Percentiles rank a stretch among this genome's conserved stretches.
phyloP scores from a whole-genome alignment of 306 rosid species.

The Rosa lucieae region DNA sequence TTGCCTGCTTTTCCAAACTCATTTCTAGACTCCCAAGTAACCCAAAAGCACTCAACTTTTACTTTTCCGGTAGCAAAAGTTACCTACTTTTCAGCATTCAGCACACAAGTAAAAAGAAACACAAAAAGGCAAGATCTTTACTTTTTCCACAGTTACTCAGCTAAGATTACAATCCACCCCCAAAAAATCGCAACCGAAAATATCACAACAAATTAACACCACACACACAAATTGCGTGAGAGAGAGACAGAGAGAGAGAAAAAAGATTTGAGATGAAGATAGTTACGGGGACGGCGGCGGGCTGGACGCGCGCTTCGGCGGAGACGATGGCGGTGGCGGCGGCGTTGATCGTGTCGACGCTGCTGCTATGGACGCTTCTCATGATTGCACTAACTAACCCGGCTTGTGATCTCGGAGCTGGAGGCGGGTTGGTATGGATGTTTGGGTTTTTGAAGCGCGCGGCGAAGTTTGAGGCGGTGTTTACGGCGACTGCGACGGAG shows the following conservation, averaged over 20 bases:
- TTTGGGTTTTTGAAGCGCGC: background rate
- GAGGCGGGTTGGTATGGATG: too few relatives aligned
- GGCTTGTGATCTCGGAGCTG: slow-evolving; percentile 4
- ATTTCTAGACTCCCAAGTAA: background rate
- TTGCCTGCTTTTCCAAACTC: background rate
- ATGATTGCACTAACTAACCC: slow-evolving; percentile 17
- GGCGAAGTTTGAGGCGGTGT: background rate
- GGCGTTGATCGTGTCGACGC: slow-evolving; percentile 84
- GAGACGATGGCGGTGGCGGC: slow-evolving; percentile 92
- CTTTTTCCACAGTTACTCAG: background rate
- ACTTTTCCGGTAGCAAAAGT: background rate
- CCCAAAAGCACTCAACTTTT: background rate
- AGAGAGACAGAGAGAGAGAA: background rate
- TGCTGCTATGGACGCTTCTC: slow-evolving; percentile 58
- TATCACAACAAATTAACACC: background rate
- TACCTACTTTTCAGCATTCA: background rate
- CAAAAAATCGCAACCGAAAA: background rate
- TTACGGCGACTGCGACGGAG: slow-evolving; percentile 24
- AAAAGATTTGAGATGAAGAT: slow-evolving; percentile 9
- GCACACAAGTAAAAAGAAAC: background rate
- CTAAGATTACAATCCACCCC: background rate
- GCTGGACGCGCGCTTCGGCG: slow-evolving; percentile 87
- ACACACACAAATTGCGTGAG: background rate
- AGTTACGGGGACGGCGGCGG: slow-evolving; percentile 56
- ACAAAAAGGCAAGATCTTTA: background rate